Evolutionary conservation across 2,329 filamentous ascomycete genomes (phyloP), one percentile per base, ranked within the genome.

Genomic region (Fonsecaea monophora): DNA sequence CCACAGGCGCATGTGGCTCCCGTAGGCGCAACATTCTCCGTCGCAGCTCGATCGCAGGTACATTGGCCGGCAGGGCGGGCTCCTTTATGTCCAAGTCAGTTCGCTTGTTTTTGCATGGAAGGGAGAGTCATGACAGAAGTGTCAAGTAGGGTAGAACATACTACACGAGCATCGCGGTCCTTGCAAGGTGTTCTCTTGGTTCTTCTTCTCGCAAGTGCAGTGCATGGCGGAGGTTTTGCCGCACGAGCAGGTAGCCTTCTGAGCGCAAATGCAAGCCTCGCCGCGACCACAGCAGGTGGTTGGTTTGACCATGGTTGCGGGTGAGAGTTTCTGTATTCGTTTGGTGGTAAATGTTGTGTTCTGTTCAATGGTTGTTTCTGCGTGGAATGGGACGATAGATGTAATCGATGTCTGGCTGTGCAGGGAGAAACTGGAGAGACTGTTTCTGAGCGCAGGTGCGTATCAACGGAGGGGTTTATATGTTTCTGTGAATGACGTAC

Each of bases 181-280:
- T 6, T 83, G 78, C 64, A 92, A 77, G 48, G 81, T 81, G 84
- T 97, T 97, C 84, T 97, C 94, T 15, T 83, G 80, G 3, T 84
- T 71, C 3, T 93, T 86, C 79, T 92, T 94, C 74, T 87, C 87
- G 82, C 94, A 97, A 69, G 84, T 90, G 87, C 94, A 98, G 78
- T 94, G 85, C 57, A 97, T 87, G 58, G 94, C 94, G 3, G 89
- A 87, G 77, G 95, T 86, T 83, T 97, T 89, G 76, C 94, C 94
- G 78, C 94, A 98, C 15, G 92, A 96, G 87, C 93, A 97, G 68
- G 80, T 87, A 69, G 86, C 85, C 73, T 87, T 84, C 62, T 82
- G 79, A 45, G 85, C 84, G 73, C 85, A 87, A 72, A 84, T 83
- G 74, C 87, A 89, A 74, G 81, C 78, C 70, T 82, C 81, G 73